A percentile compares a stretch with the other conserved stretches of the same genome.
Conservation (phyloP, 441 rosid genomes). For the Pelargonium citronellum region DNA sequence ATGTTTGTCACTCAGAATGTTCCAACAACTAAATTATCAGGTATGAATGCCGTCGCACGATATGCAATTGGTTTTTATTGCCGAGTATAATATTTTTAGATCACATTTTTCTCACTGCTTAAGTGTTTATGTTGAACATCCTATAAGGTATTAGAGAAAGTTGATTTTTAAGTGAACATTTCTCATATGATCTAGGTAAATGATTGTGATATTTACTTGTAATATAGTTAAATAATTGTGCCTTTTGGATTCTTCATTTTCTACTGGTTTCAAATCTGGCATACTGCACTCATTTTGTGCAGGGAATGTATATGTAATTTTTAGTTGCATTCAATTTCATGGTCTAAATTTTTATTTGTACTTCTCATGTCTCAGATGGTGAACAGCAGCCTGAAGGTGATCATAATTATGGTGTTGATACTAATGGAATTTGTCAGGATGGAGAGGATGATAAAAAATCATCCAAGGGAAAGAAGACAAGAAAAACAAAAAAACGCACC, state of each 20-base stretch:
- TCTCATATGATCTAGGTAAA: no score
- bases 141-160: neutral
- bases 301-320: neutral
- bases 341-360: neutral
- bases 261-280: neutral
- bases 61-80: no score
- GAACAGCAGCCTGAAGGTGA: constrained; percentile 27
- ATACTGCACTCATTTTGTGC: neutral
- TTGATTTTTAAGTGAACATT: neutral
- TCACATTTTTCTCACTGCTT: no score
- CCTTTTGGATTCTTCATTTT: neutral
- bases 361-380: constrained; percentile 30
- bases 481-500: constrained; percentile 24
- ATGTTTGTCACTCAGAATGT: constrained; percentile 50
- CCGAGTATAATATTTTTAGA: no score
- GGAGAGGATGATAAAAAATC: constrained; percentile 20
- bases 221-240: neutral
- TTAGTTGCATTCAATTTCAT: neutral
- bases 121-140: no score
- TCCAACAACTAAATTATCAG: constrained; percentile 33
- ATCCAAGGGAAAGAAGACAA: constrained; percentile 25
- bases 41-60: constrained; percentile 22
- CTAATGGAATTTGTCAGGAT: constrained; percentile 21
- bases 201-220: neutral
- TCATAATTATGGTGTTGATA: constrained; percentile 14